Conservation (phyloP, 192 early-diverging fungal species). For the Globomyces pollinis-pini region DNA sequence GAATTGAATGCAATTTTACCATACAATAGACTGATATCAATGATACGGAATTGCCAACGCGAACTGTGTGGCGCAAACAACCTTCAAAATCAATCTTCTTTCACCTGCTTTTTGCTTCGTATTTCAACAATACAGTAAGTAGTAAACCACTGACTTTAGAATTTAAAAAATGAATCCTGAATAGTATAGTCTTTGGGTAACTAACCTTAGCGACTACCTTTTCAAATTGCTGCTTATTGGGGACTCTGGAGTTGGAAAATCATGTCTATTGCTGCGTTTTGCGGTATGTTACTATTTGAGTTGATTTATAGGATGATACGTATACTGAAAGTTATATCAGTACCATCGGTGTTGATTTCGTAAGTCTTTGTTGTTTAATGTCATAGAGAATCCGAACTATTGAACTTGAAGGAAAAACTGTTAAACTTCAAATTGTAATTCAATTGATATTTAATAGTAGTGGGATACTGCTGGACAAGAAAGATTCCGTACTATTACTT, state of each 20-base stretch:
- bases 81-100: too few relatives aligned
- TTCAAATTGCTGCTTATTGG: conserved; percentile 99
- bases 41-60: too few relatives aligned
- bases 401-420: conserved; percentile 96
- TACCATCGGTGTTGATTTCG: conserved; percentile 99
- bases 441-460: conserved; percentile 28
- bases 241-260: conserved; percentile 98
- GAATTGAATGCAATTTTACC: too few relatives aligned
- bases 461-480: conserved; percentile 99
- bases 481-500: conserved; percentile 98
- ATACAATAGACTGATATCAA: too few relatives aligned
- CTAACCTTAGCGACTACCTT: conserved; percentile 77
- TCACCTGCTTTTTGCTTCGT: too few relatives aligned
- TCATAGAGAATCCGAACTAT: conserved; percentile 99
- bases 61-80: too few relatives aligned
- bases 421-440: conserved; percentile 96
- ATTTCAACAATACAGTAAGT: too few relatives aligned
- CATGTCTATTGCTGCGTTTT: conserved; percentile 92
- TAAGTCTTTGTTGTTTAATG: conserved; percentile 29
- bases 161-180: conserved; percentile 31
- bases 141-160: conserved; percentile 18
- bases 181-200: conserved; percentile 17
- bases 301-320: conserved; percentile 89
- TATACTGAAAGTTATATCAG: conserved; percentile 98
- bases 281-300: conserved; percentile 43